Evolutionary conservation across 768 basidiomycete genomes (phyloP).

Genomic region (Macrolepiota dolichaula): DNA sequence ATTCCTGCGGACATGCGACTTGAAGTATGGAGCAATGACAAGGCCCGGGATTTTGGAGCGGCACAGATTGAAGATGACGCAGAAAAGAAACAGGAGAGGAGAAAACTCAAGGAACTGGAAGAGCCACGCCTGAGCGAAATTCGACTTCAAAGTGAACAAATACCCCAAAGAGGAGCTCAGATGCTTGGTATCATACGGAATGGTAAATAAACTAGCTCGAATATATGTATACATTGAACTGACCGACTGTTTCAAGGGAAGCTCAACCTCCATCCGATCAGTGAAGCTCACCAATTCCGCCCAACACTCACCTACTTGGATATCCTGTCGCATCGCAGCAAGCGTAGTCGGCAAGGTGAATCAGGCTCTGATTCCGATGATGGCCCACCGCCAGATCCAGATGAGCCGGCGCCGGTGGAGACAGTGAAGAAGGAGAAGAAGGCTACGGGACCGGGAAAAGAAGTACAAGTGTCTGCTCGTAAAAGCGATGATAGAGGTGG

Average conservation of each 20-base stretch:
- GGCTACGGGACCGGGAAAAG: conserved; percentile 54
- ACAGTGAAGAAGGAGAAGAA: conserved; percentile 60
- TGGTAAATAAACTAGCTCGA: conserved; percentile 35
- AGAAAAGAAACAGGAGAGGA: conserved; percentile 68
- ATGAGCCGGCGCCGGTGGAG: conserved; percentile 53
- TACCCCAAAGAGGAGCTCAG: conserved; percentile 60
- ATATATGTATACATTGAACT: background rate
- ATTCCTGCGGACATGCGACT: conserved; percentile 77
- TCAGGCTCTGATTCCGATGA: conserved; percentile 76
- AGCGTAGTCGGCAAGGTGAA: conserved; percentile 42
- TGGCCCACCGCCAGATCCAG: conserved; percentile 77
- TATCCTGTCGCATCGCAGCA: conserved; percentile 59
- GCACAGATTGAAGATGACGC: conserved; percentile 72
- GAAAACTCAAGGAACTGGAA: conserved; percentile 42
- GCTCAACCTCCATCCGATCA: conserved; percentile 76
- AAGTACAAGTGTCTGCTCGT: conserved; percentile 74
- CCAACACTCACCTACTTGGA: conserved; percentile 84
- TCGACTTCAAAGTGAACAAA: conserved; percentile 69
- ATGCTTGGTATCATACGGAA: conserved; percentile 77
- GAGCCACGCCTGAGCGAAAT: conserved; percentile 67
- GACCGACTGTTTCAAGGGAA: conserved; percentile 39
- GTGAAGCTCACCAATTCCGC: conserved; percentile 76
- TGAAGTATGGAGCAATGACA: conserved; percentile 79
- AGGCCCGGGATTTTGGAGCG: conserved; percentile 59
- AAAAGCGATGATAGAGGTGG: conserved; percentile 63